Evolutionary conservation across 108 stramenopile genomes (phyloP).

Genomic region (Nannochloropsis salina): DNA sequence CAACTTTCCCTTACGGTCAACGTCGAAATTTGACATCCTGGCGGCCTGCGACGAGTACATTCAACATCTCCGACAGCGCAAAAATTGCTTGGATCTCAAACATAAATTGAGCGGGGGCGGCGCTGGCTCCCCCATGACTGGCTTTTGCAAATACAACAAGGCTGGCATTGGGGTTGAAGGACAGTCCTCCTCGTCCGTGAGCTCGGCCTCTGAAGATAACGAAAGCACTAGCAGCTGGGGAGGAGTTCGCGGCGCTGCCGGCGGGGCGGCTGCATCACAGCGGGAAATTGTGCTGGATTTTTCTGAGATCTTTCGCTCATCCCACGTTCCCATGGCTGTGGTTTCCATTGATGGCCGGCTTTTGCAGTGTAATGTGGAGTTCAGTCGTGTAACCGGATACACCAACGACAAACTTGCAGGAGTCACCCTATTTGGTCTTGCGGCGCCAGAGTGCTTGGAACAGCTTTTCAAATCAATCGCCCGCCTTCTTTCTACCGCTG

Average conservation of each 20-base stretch:
- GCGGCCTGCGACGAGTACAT: constrained; percentile 15
- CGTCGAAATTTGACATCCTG: not conserved
- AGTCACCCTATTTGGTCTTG: not conserved
- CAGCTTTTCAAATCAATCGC: not conserved
- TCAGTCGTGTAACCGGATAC: not conserved
- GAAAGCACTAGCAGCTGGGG: not conserved
- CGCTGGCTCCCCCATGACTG: not conserved
- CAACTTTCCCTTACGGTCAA: not conserved
- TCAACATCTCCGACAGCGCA: constrained; percentile 9
- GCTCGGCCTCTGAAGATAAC: constrained; percentile 3
- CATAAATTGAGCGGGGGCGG: constrained; percentile 9
- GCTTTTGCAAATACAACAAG: not conserved
- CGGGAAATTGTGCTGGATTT: not conserved
- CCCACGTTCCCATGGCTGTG: not conserved
- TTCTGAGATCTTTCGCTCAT: not conserved
- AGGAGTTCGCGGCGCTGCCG: not conserved
- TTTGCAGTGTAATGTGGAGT: not conserved
- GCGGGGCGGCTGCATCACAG: not conserved
- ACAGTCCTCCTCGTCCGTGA: not conserved
- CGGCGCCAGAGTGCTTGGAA: constrained; percentile 4
- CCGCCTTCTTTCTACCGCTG: not conserved
- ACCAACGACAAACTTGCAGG: constrained; percentile 14
- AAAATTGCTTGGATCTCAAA: not conserved
- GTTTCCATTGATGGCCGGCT: not conserved
- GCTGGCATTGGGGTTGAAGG: not conserved